Evolutionary conservation across 164 flowering plant species (phyloP), one percentile per base, ranked within the genome.

Genomic region (Aristolochia fimbriata): DNA sequence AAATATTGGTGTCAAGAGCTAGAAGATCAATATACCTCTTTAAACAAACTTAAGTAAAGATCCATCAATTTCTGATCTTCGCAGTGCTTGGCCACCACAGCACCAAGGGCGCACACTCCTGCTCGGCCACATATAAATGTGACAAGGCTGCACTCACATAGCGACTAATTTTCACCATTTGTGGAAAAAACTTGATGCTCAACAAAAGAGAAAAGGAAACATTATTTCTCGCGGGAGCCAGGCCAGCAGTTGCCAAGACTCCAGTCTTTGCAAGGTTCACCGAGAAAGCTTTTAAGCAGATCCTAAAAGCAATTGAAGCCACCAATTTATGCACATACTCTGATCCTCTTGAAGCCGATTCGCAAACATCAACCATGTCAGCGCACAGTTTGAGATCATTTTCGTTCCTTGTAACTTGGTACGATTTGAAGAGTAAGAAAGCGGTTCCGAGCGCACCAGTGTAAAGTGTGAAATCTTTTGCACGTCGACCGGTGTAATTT

Each of bases 41-140:
- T 70, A 60, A 91, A 88, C 24, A 79, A 79, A 47, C 69, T 55
- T 15, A 91, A 22, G 59, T 88, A 86, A 68, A 80, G 64, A 57
- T 62, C 21, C 23, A 73, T 61, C 59, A 77, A 64, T 47, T 58
- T 46, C 11, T 73, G 66, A 64, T 84, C 79, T 21, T 83, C 83
- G 16, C 56, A 20, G 45, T 74, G 63, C 57, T 79, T 83, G 43
- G 97, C 92, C 0, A 73, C 88, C 9, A 76, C 91, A 25, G 95
- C 97, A 25, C 97, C 95, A 47, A 90, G 79, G 21, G 91, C 95
- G 73, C 74, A 90, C 45, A 87, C 83, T 53, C 97, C 95, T 61
- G 91, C 86, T 16, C 78, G 70, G n/a, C 97, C 97, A 76, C 91
- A 81, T 51, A 87, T 63, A 68, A 91, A 86, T 20, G 96, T 83